These are phyloP conservation scores for Cladosporium colombiae DNA, from an alignment of 2,329 filamentous ascomycete species.

Conservation along the genomic window DNA sequence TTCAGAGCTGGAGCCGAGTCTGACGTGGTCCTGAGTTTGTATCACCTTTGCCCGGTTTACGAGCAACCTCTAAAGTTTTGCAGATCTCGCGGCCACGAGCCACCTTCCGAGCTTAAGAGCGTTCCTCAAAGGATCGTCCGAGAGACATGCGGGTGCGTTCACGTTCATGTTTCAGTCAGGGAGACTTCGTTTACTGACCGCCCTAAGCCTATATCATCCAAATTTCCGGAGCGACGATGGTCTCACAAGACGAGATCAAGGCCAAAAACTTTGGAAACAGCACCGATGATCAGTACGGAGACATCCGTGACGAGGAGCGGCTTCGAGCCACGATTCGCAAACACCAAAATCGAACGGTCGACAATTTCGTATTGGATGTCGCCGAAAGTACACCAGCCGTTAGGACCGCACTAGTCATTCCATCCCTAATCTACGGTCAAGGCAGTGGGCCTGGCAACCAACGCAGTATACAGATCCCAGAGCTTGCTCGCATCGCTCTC, in stretches of 20 bases:
- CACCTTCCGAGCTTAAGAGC: background rate
- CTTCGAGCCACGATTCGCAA: constrained; percentile 49
- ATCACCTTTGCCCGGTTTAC: background rate
- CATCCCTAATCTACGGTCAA: background rate
- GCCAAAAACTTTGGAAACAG: constrained; percentile 48
- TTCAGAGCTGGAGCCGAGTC: background rate
- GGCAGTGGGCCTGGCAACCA: background rate
- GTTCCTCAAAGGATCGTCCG: background rate
- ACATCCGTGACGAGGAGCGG: constrained; percentile 53
- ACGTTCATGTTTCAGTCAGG: background rate
- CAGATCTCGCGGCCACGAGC: background rate
- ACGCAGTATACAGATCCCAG: background rate
- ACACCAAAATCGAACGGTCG: constrained; percentile 63
- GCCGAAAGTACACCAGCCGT: constrained; percentile 48
- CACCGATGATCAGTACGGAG: constrained; percentile 57
- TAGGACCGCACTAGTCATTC: constrained; percentile 36
- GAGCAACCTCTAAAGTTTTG: background rate
- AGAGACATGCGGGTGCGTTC: background rate
- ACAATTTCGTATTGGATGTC: constrained; percentile 64
- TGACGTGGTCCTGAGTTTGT: background rate
- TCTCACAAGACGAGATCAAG: constrained; percentile 52
- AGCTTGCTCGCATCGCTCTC: background rate
- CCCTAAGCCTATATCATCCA: constrained; percentile 42
- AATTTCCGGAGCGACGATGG: constrained; percentile 58
- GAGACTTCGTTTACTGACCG: background rate